phyloP scores from a whole-genome alignment of 2,329 filamentous ascomycete genomes.

The Colletotrichum acutatum region DNA sequence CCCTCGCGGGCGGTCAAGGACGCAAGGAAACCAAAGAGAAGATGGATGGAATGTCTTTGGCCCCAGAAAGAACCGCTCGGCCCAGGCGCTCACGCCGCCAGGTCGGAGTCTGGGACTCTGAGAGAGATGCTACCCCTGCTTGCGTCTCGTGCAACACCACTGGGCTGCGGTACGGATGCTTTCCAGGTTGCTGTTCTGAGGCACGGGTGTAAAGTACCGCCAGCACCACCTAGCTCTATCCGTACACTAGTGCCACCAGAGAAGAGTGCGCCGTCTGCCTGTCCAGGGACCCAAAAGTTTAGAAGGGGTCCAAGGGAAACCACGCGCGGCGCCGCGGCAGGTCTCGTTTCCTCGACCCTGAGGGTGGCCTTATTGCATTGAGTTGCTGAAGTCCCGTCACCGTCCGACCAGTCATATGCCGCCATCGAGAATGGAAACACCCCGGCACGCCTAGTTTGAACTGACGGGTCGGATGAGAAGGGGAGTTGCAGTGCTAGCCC shows the following conservation, averaged over 20 bases:
- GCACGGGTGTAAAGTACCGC: not conserved
- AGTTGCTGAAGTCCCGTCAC: constrained; percentile 10
- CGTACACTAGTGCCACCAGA: not conserved
- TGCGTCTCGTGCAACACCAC: constrained; percentile 28
- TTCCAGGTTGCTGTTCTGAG: no score
- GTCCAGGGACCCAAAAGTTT: constrained; percentile 4
- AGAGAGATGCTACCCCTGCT: constrained; percentile 30
- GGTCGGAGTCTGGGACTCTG: constrained; percentile 28
- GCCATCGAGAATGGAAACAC: not conserved
- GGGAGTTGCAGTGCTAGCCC: constrained; percentile 13
- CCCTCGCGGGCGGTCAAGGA: constrained; percentile 34
- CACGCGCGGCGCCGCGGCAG: not conserved
- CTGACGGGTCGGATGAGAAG: constrained; percentile 7
- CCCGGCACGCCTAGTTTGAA: constrained; percentile 13
- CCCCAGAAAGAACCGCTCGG: constrained; percentile 34
- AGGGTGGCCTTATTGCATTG: constrained; percentile 25
- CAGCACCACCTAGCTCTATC: constrained; percentile 7
- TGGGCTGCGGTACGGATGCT: not conserved
- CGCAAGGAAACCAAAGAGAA: constrained; percentile 33
- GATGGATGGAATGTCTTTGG: constrained; percentile 37
- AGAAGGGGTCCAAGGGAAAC: constrained; percentile 27
- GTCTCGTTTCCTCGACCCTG: not conserved
- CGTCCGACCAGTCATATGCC: constrained; percentile 5
- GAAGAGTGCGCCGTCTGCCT: not conserved
- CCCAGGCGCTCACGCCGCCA: constrained; percentile 36